phyloP scores from a whole-genome alignment of 2,329 filamentous ascomycete genomes.

The Fusarium multiceps region DNA sequence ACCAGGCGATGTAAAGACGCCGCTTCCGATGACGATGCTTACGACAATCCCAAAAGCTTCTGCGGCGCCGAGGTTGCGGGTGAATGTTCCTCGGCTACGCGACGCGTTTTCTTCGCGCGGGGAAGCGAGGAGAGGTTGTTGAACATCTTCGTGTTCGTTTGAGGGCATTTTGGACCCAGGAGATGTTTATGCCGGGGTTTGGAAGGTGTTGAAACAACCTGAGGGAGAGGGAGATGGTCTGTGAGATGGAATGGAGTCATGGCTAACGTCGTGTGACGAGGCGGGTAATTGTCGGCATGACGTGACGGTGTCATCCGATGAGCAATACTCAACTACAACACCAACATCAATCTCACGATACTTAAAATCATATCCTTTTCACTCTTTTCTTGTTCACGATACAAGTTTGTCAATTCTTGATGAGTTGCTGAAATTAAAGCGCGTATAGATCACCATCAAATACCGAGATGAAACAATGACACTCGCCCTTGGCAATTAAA shows the following conservation, averaged over 20 bases:
- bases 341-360: no score
- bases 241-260: constrained; percentile 21
- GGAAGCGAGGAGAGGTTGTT: constrained; percentile 32
- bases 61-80: constrained; percentile 58
- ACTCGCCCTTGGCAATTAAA: constrained; percentile 20
- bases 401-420: neutral
- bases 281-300: constrained; percentile 40
- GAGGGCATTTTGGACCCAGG: constrained; percentile 22
- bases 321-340: neutral
- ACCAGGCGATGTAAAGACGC: constrained; percentile 73
- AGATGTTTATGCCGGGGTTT: neutral
- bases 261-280: constrained; percentile 6
- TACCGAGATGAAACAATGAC: constrained; percentile 11
- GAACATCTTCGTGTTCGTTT: constrained; percentile 9
- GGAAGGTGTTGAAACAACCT: neutral
- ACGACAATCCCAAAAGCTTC: constrained; percentile 70
- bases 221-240: neutral
- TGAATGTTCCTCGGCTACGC: constrained; percentile 49
- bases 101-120: constrained; percentile 17
- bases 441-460: neutral
- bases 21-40: constrained; percentile 72
- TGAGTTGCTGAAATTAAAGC: neutral
- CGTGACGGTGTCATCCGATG: constrained; percentile 10
- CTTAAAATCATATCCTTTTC: accelerated
- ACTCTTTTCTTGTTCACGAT: no score